Base-by-base conservation (phyloP, 1,284 basidiomycete genomes). In the Termitomyces sp. region DNA sequence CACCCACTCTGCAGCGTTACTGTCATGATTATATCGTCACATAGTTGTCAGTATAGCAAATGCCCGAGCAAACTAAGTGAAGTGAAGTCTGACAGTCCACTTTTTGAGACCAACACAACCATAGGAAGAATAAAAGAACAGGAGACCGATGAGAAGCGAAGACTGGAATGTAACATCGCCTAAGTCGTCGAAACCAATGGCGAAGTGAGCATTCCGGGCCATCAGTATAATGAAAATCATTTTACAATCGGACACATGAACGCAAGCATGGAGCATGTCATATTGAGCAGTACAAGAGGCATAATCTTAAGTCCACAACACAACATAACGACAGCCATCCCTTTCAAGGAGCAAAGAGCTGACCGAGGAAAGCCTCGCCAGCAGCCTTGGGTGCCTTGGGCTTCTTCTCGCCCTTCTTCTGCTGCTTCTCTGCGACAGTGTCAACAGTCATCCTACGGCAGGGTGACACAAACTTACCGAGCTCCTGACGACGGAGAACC, bases 291-390 rank as follows among this genome's bases (percentile, higher is more conserved):
- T 7, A 33, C 17, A 30, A 46, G 7, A 26, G 15, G 33, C 46
- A 48, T 26, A 48, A 48, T 26, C 34, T 21, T 34, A 34, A 19
- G 15, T 45, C 40, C 28, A 45, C 13, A 31, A 19, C 30, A 17
- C 15, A 12, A 13, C 56, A 54, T 54, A 54, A 49, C 24, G 24
- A 38, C 45, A 24, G 9, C 28, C 41, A 33, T 10, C 5, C 13
- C 21, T 15, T 36, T 92, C 78, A 97, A 68, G 91, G 85, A 72
- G 94, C 85, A 65, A 90, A 86, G 69, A 98, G 84, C 63, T 83
- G 93, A 64, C 81, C 80, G 70, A 94, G 77, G 92, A 97, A 98
- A 58, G 83, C 81, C 75, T 93, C 86, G 71, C 89, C 86, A 62
- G 92, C 92, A 59, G 85, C 77, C 59, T 73, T 75, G 63, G 75